Base-by-base conservation (phyloP, 176 grass and related monocot species). In the barley (Hordeum vulgare) region DNA sequence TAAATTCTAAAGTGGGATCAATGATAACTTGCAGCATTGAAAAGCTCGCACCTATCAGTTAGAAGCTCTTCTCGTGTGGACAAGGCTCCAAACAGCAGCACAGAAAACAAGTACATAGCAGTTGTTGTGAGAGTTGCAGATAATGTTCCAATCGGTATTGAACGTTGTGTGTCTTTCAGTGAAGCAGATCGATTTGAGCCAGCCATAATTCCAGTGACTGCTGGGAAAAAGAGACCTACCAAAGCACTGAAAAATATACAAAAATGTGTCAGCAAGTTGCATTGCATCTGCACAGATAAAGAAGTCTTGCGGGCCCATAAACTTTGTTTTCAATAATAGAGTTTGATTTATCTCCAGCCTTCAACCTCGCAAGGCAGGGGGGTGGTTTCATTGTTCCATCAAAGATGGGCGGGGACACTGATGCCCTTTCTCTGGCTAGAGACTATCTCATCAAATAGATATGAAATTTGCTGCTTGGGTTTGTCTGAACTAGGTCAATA, bases 191-290 rank as follows among this genome's bases (percentile, higher is more conserved):
- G 91, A 64, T 99, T 99, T 81, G 96, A 99, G 37, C 96, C 96
- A 77, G 91, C 96, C 96, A 99, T 99, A 86, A 99, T 99, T 84
- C 96, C 96, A 58, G 96, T 99, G 54, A 99, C 96, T 76, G 93
- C 96, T 80, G 96, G 96, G 81, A 99, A 99, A 79, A 93, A 99
- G 58, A 99, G 89, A 72, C 96, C 96, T 29, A 99, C 96, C 88
- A 99, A 92, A 75, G 96, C 93, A 94, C 96, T 99, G 85, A 44
- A 86, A 86, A 84, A 23, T 81, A 18, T 36, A 91, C 66, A 79
- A 45, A 61, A 84, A 80, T 66, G 6, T 42, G 65, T 87, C 44
- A 81, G 71, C 10, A 76, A 51, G 60, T 77, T 74, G 75, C 62
- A 67, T 17, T 66, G 75, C 62, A 67, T 17, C 59, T 82, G 59